Percentiles rank a stretch among this genome's conserved stretches.
Conservation (phyloP, 1,139 yeast genomes). For the Protomyces arabidopsidicola region DNA sequence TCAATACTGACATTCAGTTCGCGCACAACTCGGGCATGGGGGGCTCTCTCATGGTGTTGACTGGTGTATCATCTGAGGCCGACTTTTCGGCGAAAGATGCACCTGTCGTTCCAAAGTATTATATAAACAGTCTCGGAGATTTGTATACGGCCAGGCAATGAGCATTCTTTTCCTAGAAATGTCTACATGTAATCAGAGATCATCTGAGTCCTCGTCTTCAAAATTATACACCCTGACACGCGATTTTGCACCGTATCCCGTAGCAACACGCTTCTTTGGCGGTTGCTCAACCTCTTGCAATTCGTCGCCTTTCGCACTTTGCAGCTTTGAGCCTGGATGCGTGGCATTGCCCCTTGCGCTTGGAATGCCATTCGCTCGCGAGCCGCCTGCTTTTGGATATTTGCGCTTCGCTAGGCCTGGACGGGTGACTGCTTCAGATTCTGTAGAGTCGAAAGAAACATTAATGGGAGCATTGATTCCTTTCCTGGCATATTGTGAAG, state of each 20-base stretch:
- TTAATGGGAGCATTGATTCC: no score
- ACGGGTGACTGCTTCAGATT: no score
- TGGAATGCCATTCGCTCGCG: no score
- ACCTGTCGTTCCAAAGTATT: constrained; percentile 58
- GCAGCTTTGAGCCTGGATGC: no score
- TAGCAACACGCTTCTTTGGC: neutral
- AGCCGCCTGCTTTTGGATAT: no score
- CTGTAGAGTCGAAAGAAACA: no score
- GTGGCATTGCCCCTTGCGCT: no score
- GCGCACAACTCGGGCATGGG: constrained; percentile 81
- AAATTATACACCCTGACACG: neutral
- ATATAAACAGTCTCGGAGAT: constrained; percentile 71
- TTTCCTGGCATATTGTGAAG: no score
- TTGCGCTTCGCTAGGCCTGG: no score
- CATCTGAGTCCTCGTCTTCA: neutral
- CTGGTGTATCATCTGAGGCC: constrained; percentile 80
- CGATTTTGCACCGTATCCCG: neutral
- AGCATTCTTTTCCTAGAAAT: neutral
- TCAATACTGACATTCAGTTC: constrained; percentile 90
- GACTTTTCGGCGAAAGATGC: constrained; percentile 48
- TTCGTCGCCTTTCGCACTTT: no score
- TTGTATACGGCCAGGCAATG: constrained; percentile 48
- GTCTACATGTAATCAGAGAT: neutral
- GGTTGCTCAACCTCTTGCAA: no score
- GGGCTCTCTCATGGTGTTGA: constrained; percentile 74